These are phyloP conservation scores for Boletus insuetus DNA, from an alignment of 768 basidiomycete species.

Conservation along the genomic window DNA sequence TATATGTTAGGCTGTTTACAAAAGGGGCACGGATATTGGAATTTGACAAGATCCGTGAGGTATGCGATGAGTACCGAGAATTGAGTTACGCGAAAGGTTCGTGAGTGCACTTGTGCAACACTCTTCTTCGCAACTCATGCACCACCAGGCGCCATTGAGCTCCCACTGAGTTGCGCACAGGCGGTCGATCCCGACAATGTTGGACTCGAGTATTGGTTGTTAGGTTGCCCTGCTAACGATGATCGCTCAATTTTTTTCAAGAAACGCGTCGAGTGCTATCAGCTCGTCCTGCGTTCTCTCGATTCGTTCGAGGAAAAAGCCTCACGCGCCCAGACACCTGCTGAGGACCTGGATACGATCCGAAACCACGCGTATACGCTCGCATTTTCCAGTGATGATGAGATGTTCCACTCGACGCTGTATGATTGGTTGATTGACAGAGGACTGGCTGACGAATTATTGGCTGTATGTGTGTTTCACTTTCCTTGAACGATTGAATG, in stretches of 20 bases:
- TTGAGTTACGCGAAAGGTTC: conserved; percentile 80
- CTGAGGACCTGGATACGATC: conserved; percentile 65
- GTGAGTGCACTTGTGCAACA: conserved; percentile 11
- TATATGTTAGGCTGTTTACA: conserved; percentile 65
- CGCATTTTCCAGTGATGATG: conserved; percentile 81
- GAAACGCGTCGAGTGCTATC: conserved; percentile 71
- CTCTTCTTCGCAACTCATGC: neutral
- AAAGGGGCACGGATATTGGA: conserved; percentile 86
- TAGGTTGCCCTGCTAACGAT: conserved; percentile 58
- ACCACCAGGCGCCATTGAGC: conserved; percentile 69
- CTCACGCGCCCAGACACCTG: conserved; percentile 29
- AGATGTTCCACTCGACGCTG: conserved; percentile 89
- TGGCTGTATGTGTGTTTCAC: conserved; percentile 63
- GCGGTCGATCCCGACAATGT: conserved; percentile 73
- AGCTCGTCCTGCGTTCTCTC: conserved; percentile 79
- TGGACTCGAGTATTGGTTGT: conserved; percentile 75
- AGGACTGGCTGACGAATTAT: conserved; percentile 79
- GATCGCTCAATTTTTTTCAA: conserved; percentile 56
- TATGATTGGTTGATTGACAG: conserved; percentile 92
- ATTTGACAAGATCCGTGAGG: conserved; percentile 79
- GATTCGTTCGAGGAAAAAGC: conserved; percentile 72
- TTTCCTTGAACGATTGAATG: conserved; percentile 1
- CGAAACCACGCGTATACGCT: conserved; percentile 83
- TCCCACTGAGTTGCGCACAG: conserved; percentile 81
- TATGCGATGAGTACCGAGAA: conserved; percentile 86